phyloP scores from a whole-genome alignment of 148 eudicot genomes.

The Vaccinium macrocarpon region DNA sequence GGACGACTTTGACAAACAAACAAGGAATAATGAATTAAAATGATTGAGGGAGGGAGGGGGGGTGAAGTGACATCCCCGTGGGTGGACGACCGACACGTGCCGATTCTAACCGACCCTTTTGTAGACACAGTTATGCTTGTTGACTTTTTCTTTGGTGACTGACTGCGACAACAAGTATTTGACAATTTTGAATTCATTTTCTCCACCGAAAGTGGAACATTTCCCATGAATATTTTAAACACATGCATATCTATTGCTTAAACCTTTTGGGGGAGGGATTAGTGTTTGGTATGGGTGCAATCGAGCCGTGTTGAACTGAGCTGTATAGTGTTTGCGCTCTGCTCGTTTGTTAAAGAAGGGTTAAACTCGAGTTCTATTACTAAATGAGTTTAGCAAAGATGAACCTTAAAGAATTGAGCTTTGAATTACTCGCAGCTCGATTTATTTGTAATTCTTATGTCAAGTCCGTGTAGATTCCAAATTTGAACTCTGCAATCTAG shows the following conservation, averaged over 20 bases:
- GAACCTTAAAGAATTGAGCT: too few species aligned
- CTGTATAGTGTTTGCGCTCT: too few species aligned
- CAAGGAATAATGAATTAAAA: not conserved
- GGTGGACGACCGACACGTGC: conserved; percentile 33
- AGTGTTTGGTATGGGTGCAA: too few species aligned
- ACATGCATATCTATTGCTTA: not conserved
- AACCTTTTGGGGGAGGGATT: not conserved
- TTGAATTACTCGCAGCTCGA: too few species aligned
- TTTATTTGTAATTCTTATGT: too few species aligned
- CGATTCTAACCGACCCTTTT: conserved; percentile 29
- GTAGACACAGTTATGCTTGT: conserved; percentile 2
- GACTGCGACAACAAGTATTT: not conserved
- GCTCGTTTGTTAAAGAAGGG: too few species aligned
- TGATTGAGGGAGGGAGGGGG: not conserved
- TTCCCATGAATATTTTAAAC: not conserved
- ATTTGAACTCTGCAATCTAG: too few species aligned
- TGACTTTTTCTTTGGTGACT: not conserved
- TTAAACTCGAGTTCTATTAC: too few species aligned
- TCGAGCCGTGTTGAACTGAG: too few species aligned
- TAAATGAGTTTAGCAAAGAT: too few species aligned
- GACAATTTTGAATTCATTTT: conserved; percentile 17
- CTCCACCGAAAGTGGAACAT: conserved; percentile 23
- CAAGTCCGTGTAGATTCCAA: too few species aligned
- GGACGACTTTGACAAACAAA: not conserved
- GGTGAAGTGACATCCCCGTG: not conserved